These are phyloP conservation scores for Leishmania martiniquensis DNA, from an alignment of 208 protist species.

Conservation along the genomic window DNA sequence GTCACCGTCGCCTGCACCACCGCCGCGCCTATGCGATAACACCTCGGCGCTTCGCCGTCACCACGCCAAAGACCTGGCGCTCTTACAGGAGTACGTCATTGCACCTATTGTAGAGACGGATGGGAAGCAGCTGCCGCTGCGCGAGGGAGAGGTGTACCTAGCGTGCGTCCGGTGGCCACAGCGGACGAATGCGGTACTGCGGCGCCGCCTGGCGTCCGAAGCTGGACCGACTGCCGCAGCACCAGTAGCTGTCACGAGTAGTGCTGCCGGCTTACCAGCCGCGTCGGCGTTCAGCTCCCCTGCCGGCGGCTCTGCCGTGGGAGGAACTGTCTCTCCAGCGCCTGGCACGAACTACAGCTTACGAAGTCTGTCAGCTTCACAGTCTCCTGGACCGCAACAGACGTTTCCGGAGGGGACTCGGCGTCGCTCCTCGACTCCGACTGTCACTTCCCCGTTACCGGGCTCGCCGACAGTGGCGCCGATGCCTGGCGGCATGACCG, in stretches of 20 bases:
- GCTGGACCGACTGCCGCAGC: conserved; percentile 6
- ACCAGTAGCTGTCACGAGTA: neutral
- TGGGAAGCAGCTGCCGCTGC: conserved; percentile 51
- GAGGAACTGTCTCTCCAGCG: neutral
- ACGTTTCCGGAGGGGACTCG: conserved; percentile 12
- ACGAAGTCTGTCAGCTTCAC: conserved; percentile 5
- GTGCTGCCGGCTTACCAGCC: neutral
- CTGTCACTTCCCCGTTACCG: conserved; percentile 10
- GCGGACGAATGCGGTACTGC: conserved; percentile 59
- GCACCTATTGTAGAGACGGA: conserved; percentile 60
- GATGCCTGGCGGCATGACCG: neutral
- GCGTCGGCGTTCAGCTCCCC: neutral
- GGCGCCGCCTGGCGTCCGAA: conserved; percentile 36
- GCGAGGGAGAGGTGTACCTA: conserved; percentile 72
- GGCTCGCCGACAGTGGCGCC: conserved; percentile 1
- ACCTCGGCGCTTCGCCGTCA: conserved; percentile 34
- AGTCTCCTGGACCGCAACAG: conserved; percentile 13
- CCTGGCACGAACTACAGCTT: neutral
- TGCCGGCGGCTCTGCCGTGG: conserved; percentile 2
- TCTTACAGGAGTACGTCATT: conserved; percentile 77
- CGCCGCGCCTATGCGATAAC: conserved; percentile 29
- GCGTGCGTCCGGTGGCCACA: conserved; percentile 64
- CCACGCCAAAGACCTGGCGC: conserved; percentile 36
- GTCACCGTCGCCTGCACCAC: conserved; percentile 14
- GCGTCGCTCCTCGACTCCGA: conserved; percentile 14